Percentiles rank a stretch among this genome's conserved stretches.
These are phyloP conservation scores for Talaromyces sp. DNA, from an alignment of 2,329 filamentous ascomycete species.

Conservation along the genomic window DNA sequence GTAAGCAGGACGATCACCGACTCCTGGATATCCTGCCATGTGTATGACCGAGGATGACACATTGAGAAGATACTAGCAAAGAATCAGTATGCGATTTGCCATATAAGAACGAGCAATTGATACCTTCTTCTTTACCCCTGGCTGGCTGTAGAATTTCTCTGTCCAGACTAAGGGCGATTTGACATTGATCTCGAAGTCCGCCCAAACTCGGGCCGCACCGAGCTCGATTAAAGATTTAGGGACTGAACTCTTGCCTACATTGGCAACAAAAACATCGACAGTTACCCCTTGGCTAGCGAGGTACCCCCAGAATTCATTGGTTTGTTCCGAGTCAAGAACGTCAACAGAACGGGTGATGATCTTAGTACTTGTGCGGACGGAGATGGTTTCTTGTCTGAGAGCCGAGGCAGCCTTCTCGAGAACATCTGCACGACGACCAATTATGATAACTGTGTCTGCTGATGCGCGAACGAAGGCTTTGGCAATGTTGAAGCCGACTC, in stretches of 20 bases:
- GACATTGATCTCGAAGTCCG: constrained; percentile 2
- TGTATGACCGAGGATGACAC: constrained; percentile 5
- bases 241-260: constrained; percentile 28
- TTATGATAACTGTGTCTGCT: constrained; percentile 42
- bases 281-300: constrained; percentile 11
- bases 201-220: constrained; percentile 1
- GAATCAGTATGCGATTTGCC: neutral
- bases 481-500: constrained; percentile 46
- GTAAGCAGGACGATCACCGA: constrained; percentile 9
- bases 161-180: neutral
- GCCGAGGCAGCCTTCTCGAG: constrained; percentile 29
- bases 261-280: constrained; percentile 42
- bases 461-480: constrained; percentile 44
- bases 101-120: neutral
- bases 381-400: constrained; percentile 5
- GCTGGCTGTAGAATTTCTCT: constrained; percentile 5
- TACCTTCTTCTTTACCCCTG: neutral
- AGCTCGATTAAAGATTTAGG: constrained; percentile 11
- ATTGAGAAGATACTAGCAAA: constrained; percentile 6
- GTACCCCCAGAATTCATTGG: neutral
- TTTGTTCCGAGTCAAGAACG: neutral
- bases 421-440: constrained; percentile 41
- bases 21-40: constrained; percentile 3
- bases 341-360: constrained; percentile 3
- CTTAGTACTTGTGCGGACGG: neutral